Evolutionary conservation across 345 rosid species (phyloP).

Genomic region (Eucalyptus globulus): DNA sequence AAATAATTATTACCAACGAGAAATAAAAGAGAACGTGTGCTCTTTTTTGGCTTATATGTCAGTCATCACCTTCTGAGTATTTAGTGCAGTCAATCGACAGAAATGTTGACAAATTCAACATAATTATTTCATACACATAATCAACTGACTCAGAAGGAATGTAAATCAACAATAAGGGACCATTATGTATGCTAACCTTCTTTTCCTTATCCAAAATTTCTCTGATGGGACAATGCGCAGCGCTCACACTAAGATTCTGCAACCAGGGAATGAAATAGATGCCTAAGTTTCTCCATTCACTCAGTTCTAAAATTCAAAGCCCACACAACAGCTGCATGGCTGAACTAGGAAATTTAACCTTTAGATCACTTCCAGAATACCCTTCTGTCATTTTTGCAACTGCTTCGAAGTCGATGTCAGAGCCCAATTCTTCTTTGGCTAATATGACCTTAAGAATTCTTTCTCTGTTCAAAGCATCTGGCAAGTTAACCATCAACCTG

Average conservation of each 20-base stretch:
- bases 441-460: constrained; percentile 78
- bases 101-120: not conserved
- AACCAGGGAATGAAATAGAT: not conserved
- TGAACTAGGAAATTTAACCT: constrained; percentile 21
- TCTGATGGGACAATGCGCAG: constrained; percentile 95
- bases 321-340: not conserved
- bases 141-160: not conserved
- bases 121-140: not conserved
- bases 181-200: constrained; percentile 41
- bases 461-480: constrained; percentile 72
- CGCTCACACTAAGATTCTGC: constrained; percentile 92
- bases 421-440: constrained; percentile 77
- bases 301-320: not conserved
- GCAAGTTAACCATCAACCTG: constrained; percentile 96
- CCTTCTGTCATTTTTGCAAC: constrained; percentile 91
- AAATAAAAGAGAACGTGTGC: not conserved
- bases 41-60: not conserved
- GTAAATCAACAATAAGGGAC: not conserved
- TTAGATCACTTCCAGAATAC: constrained; percentile 94
- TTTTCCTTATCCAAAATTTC: constrained; percentile 89
- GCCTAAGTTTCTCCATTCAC: not conserved
- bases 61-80: not conserved
- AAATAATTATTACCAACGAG: not conserved
- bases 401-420: constrained; percentile 68
- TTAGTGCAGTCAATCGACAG: not conserved